These are phyloP conservation scores for Bipolaris sorokiniana DNA, from an alignment of 2,329 filamentous ascomycete species.

Conservation along the genomic window DNA sequence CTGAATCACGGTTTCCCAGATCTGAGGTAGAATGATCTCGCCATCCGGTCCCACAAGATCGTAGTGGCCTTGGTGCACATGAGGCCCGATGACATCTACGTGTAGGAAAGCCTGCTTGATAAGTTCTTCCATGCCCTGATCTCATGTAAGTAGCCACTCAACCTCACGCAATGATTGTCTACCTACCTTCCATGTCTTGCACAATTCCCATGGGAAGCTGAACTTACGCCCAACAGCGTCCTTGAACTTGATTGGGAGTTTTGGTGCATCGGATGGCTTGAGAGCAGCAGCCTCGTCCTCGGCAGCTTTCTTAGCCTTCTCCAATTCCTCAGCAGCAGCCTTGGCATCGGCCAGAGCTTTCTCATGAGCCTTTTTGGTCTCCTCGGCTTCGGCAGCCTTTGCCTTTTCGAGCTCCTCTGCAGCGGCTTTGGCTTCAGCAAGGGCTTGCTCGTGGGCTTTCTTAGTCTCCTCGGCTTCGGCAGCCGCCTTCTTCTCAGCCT, in stretches of 20 bases:
- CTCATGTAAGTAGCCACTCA: constrained; percentile 69
- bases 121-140: constrained; percentile 57
- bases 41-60: constrained; percentile 56
- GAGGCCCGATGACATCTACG: constrained; percentile 54
- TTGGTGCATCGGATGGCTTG: constrained; percentile 59
- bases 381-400: constrained; percentile 38
- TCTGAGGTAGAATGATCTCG: constrained; percentile 57
- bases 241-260: constrained; percentile 39
- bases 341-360: constrained; percentile 54
- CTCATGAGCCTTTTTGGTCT: constrained; percentile 52
- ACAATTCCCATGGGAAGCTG: constrained; percentile 37
- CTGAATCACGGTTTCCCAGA: constrained; percentile 57
- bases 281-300: constrained; percentile 53
- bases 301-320: constrained; percentile 56
- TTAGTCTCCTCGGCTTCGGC: constrained; percentile 42
- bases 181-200: constrained; percentile 52
- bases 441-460: constrained; percentile 56
- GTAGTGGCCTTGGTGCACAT: constrained; percentile 56
- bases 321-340: constrained; percentile 52
- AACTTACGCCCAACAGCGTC: constrained; percentile 42
- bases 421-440: constrained; percentile 50
- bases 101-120: constrained; percentile 59
- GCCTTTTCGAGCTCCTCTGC: constrained; percentile 41
- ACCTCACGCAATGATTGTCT: neutral
- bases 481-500: constrained; percentile 41